Conservation (phyloP, 371 early-diverging fungal genomes). For the Capillidium rhysosporum region DNA sequence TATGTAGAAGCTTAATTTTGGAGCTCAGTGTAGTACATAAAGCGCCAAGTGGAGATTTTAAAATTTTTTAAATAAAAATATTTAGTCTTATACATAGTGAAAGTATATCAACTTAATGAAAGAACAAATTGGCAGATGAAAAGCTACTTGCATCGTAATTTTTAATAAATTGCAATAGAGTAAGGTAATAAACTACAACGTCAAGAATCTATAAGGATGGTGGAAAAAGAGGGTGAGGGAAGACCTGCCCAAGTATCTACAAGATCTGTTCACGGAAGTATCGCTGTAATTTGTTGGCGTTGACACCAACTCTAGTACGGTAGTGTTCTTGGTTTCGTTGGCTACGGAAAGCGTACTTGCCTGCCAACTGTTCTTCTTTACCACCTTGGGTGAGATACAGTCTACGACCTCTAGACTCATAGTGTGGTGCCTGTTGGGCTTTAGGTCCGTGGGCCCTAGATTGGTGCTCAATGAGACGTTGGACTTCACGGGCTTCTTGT, state of each 20-base stretch:
- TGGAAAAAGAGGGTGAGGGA: background rate
- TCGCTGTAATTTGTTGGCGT: conserved; percentile 66
- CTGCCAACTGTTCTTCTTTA: conserved; percentile 14
- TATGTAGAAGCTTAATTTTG: too few species aligned
- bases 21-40: too few species aligned
- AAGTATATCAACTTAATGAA: too few species aligned
- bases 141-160: too few species aligned
- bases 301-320: conserved; percentile 50
- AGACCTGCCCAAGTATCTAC: conserved; percentile 12
- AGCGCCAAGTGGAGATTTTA: too few species aligned
- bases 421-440: background rate
- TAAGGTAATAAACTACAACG: too few species aligned
- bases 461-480: conserved; percentile 1
- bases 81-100: too few species aligned
- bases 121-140: too few species aligned
- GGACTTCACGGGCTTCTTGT: conserved; percentile 7
- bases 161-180: too few species aligned
- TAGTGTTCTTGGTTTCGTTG: conserved; percentile 37
- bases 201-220: too few species aligned
- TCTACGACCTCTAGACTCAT: conserved; percentile 9
- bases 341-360: conserved; percentile 23
- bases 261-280: conserved; percentile 65
- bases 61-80: too few species aligned
- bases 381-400: conserved; percentile 14
- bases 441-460: background rate